Evolutionary conservation across 176 grass and related monocot genomes (phyloP).

Genomic region (Tuctoria greenei): DNA sequence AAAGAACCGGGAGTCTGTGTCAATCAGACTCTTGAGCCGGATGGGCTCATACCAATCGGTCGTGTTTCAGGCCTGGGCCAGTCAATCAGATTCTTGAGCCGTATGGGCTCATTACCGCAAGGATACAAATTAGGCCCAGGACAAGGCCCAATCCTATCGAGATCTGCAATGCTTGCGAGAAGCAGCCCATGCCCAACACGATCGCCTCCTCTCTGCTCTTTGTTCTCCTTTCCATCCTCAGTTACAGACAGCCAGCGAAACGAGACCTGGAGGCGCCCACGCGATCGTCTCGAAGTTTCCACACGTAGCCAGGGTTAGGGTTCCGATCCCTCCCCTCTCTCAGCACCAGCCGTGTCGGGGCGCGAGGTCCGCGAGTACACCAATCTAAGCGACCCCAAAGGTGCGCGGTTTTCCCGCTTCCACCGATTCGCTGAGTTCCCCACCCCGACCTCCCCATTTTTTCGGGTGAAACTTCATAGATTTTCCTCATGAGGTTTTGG

Average conservation of each 20-base stretch:
- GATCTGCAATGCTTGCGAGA: not conserved
- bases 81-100: not conserved
- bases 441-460: not conserved
- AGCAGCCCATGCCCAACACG: no score
- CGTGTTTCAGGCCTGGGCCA: no score
- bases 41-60: not conserved
- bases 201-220: not conserved
- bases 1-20: not conserved
- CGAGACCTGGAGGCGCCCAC: not conserved
- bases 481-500: conserved; percentile 12
- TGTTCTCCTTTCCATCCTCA: not conserved
- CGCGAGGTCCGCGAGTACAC: conserved; percentile 98
- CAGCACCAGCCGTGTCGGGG: conserved; percentile 60
- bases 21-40: not conserved
- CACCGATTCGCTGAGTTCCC: not conserved
- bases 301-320: conserved; percentile 16
- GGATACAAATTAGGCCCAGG: not conserved
- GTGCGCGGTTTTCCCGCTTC: conserved; percentile 21
- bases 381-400: conserved; percentile 99
- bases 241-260: not conserved
- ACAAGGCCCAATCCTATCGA: not conserved
- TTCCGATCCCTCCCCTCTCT: not conserved
- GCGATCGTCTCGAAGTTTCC: conserved; percentile 16
- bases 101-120: not conserved
- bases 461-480: not conserved